Conservation (phyloP, 2,329 filamentous ascomycete species). For the Epicoccum sorghinum region DNA sequence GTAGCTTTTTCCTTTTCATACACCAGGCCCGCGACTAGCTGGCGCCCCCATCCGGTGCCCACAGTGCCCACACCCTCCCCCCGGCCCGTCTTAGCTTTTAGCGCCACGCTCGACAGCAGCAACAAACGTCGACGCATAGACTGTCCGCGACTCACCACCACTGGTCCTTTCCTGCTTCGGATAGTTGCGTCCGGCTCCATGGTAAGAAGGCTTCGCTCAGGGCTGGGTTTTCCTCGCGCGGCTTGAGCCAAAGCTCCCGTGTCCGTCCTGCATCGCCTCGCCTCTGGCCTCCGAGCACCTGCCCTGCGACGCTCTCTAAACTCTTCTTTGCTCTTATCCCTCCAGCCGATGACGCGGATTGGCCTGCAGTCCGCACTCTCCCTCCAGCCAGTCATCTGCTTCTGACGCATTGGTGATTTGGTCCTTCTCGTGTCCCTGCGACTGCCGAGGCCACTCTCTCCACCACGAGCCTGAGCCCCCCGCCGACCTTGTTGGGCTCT, state of each 20-base stretch:
- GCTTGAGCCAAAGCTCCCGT: slow-evolving; percentile 38
- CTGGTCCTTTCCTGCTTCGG: slow-evolving; percentile 42
- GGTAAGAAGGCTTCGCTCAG: slow-evolving; percentile 42
- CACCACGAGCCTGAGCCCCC: slow-evolving; percentile 25
- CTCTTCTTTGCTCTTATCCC: slow-evolving; percentile 29
- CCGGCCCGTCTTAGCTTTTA: slow-evolving; percentile 29
- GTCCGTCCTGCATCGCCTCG: slow-evolving; percentile 33
- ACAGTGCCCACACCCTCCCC: slow-evolving; percentile 19
- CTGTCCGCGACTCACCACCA: slow-evolving; percentile 34
- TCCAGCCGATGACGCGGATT: slow-evolving; percentile 46
- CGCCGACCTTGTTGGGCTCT: slow-evolving; percentile 32
- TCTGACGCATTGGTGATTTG: slow-evolving; percentile 42
- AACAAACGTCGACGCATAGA: slow-evolving; percentile 44
- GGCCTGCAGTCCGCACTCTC: slow-evolving; percentile 33
- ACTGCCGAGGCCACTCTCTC: slow-evolving; percentile 39
- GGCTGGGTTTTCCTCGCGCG: slow-evolving; percentile 42
- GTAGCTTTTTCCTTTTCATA: slow-evolving; percentile 8
- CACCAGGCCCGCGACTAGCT: slow-evolving; percentile 20
- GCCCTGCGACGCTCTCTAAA: slow-evolving; percentile 47
- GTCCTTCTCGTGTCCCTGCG: slow-evolving; percentile 33
- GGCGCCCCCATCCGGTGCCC: slow-evolving; percentile 24
- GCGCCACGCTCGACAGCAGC: slow-evolving; percentile 37
- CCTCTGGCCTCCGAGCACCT: slow-evolving; percentile 35
- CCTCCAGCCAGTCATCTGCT: slow-evolving; percentile 34
- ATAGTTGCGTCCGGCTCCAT: slow-evolving; percentile 46